Conservation (phyloP, 2,329 filamentous ascomycete species). For the Onygena corvina region DNA sequence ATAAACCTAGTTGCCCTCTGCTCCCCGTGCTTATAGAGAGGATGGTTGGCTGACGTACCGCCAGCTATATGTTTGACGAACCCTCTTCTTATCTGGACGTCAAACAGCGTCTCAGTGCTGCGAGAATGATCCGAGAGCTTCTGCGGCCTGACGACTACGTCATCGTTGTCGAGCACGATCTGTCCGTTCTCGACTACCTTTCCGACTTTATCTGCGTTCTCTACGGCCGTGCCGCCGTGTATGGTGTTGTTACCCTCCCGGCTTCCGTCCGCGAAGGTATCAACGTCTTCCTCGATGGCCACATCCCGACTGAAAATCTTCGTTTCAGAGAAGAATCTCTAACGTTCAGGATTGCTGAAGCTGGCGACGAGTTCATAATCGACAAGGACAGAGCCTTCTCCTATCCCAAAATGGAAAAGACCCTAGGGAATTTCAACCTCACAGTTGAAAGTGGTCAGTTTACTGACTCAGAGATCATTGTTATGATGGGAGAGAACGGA, state of each 20-base stretch:
- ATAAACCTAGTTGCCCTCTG: background rate
- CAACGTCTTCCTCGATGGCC: conserved; percentile 97
- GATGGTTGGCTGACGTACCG: background rate
- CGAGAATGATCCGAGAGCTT: conserved; percentile 81
- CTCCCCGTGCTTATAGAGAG: background rate
- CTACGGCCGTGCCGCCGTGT: conserved; percentile 88
- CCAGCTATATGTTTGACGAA: conserved; percentile 97
- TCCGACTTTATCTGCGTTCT: conserved; percentile 97
- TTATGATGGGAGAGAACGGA: conserved; percentile 99
- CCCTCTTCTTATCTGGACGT: conserved; percentile 98
- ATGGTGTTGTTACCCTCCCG: conserved; percentile 93
- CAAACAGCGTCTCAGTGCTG: conserved; percentile 91
- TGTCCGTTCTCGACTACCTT: conserved; percentile 95
- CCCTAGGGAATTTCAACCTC: conserved; percentile 76
- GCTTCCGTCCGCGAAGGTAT: conserved; percentile 96
- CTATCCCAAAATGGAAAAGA: conserved; percentile 90
- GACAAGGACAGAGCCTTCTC: conserved; percentile 75
- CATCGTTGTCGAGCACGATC: conserved; percentile 97
- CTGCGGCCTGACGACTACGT: conserved; percentile 85
- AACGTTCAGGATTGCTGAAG: conserved; percentile 86
- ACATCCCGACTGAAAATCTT: conserved; percentile 96
- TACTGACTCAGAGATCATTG: conserved; percentile 95
- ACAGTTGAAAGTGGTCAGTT: conserved; percentile 72
- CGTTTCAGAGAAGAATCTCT: conserved; percentile 95
- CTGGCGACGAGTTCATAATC: conserved; percentile 71